Conservation (phyloP, 1,139 yeast genomes). For the Geotrichum reessii region DNA sequence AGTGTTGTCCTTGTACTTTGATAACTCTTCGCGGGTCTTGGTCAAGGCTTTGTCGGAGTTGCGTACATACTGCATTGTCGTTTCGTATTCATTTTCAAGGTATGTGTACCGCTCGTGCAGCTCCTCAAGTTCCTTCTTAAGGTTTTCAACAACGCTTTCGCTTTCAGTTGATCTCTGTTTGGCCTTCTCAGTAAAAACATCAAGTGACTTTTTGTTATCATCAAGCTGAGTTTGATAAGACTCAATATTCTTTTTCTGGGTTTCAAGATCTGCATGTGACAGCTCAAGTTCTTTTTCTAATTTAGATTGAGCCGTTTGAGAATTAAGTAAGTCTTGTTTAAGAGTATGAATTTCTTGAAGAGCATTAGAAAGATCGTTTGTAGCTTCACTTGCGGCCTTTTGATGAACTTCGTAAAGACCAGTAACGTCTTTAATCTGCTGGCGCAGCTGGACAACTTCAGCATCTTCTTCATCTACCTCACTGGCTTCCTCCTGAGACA, state of each 20-base stretch:
- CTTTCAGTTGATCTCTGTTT: slow-evolving; percentile 16
- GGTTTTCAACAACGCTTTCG: slow-evolving; percentile 5
- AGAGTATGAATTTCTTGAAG: slow-evolving; percentile 27
- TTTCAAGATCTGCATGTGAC: background rate
- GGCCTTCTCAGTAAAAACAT: slow-evolving; percentile 9
- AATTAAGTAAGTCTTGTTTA: slow-evolving; percentile 25
- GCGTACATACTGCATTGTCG: slow-evolving; percentile 64
- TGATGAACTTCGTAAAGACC: slow-evolving; percentile 31
- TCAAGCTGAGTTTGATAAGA: slow-evolving; percentile 1
- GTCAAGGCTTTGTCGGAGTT: slow-evolving; percentile 72
- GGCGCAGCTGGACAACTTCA: slow-evolving; percentile 22
- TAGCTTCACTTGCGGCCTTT: slow-evolving; percentile 33
- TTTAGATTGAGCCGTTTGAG: slow-evolving; percentile 18
- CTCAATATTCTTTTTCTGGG: slow-evolving; percentile 1
- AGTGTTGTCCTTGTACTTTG: slow-evolving; percentile 52
- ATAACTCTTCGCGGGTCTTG: slow-evolving; percentile 67
- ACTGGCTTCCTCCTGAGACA: slow-evolving; percentile 15
- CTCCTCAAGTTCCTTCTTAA: slow-evolving; percentile 17
- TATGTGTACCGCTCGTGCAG: slow-evolving; percentile 20
- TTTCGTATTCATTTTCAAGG: slow-evolving; percentile 55
- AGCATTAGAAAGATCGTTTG: slow-evolving; percentile 26
- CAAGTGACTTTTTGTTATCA: slow-evolving; percentile 12
- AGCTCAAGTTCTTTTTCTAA: background rate
- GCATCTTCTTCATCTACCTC: slow-evolving; percentile 20
- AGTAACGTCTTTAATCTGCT: slow-evolving; percentile 24